Conservation (phyloP, 192 early-diverging fungal species). For the Backusella tuberculispora region DNA sequence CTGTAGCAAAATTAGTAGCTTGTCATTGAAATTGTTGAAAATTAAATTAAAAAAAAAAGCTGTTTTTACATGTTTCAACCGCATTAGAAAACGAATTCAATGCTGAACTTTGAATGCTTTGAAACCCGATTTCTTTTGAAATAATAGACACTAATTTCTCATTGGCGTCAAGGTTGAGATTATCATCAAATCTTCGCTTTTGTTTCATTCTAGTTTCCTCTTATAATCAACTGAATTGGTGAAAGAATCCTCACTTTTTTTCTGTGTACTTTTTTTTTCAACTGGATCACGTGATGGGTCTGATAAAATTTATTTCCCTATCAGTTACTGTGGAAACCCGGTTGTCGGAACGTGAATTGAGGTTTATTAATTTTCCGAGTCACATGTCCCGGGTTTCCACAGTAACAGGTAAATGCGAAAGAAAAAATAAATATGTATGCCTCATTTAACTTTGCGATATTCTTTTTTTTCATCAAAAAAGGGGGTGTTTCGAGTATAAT, state of each 20-base stretch:
- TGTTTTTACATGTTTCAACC: conserved; percentile 47
- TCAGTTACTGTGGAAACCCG: no score
- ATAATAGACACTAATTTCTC: conserved; percentile 45
- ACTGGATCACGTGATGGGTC: no score
- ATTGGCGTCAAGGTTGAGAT: conserved; percentile 25
- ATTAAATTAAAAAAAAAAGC: neutral
- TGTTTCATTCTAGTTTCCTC: neutral
- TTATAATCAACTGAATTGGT: neutral
- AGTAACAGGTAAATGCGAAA: no score
- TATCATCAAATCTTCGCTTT: conserved; percentile 6
- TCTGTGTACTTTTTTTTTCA: no score
- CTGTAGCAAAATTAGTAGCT: conserved; percentile 19
- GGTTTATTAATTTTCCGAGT: no score
- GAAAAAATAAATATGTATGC: no score
- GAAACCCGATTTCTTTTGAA: conserved; percentile 49
- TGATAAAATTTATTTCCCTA: no score
- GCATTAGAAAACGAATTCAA: conserved; percentile 42
- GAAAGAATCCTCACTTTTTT: neutral
- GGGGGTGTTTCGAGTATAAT: no score
- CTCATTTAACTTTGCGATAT: no score
- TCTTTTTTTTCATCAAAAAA: no score
- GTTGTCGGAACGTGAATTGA: no score
- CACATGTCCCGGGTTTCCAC: no score
- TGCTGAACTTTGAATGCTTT: conserved; percentile 43
- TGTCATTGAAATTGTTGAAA: neutral